Conservation (phyloP, 164 flowering plant genomes). For the Magnolia officinalis region DNA sequence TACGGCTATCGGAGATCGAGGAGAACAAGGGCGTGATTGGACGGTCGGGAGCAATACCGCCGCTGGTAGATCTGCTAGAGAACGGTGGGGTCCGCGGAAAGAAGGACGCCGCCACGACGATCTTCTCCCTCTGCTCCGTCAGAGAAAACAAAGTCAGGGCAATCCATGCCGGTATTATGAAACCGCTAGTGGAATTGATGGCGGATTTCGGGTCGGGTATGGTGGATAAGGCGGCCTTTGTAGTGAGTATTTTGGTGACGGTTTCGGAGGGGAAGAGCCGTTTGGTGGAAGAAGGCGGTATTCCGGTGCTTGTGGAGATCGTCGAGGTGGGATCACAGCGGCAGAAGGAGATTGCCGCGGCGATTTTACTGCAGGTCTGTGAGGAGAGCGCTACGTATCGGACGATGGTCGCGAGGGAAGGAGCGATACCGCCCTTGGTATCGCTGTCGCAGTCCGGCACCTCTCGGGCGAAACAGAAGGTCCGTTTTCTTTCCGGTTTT, state of each 20-base stretch:
- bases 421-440: constrained; percentile 81
- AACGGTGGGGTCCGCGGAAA: constrained; percentile 66
- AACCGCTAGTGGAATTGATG: constrained; percentile 75
- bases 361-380: constrained; percentile 61
- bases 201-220: constrained; percentile 73
- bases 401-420: constrained; percentile 84
- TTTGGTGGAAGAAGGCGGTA: constrained; percentile 81
- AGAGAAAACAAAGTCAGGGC: constrained; percentile 76
- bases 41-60: constrained; percentile 79
- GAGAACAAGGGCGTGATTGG: constrained; percentile 67
- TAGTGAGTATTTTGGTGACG: constrained; percentile 43
- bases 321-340: constrained; percentile 75
- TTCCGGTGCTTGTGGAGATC: constrained; percentile 85
- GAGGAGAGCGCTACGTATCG: constrained; percentile 52
- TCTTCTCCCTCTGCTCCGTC: constrained; percentile 61
- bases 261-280: constrained; percentile 49
- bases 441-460: constrained; percentile 81
- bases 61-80: constrained; percentile 57
- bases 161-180: constrained; percentile 64
- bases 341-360: constrained; percentile 75
- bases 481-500: constrained; percentile 6
- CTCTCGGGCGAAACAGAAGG: constrained; percentile 75
- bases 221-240: constrained; percentile 90
- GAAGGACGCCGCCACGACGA: constrained; percentile 82
- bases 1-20: constrained; percentile 64